Evolutionary conservation across 1,139 yeast species (phyloP).

Genomic region (Diutina pseudorugosa): DNA sequence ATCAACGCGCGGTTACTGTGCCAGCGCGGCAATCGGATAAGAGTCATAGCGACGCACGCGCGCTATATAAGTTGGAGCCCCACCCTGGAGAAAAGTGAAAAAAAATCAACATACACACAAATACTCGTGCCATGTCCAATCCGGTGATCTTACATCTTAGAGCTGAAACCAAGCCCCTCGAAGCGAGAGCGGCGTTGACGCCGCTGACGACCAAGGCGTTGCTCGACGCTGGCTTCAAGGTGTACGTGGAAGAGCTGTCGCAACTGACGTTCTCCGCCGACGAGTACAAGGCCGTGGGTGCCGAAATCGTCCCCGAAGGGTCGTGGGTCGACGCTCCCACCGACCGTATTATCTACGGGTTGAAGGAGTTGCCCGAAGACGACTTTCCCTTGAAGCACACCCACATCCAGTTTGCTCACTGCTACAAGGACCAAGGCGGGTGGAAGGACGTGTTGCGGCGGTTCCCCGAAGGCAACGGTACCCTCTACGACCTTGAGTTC

Average conservation of each 20-base stretch:
- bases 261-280: slow-evolving; percentile 67
- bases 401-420: slow-evolving; percentile 97
- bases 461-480: slow-evolving; percentile 86
- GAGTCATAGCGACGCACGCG: neutral
- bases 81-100: neutral
- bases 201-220: slow-evolving; percentile 81
- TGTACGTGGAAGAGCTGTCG: slow-evolving; percentile 76
- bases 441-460: slow-evolving; percentile 86
- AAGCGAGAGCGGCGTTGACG: slow-evolving; percentile 94
- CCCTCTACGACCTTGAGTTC: slow-evolving; percentile 85
- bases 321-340: slow-evolving; percentile 88
- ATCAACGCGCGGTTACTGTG: neutral
- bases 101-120: neutral
- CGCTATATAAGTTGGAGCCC: neutral
- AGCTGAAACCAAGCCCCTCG: slow-evolving; percentile 95
- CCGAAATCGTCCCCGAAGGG: slow-evolving; percentile 80
- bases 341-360: slow-evolving; percentile 81
- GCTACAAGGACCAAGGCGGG: slow-evolving; percentile 95
- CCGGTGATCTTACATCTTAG: slow-evolving; percentile 64
- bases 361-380: slow-evolving; percentile 94
- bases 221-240: slow-evolving; percentile 77
- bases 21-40: slow-evolving; percentile 1
- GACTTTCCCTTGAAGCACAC: slow-evolving; percentile 87
- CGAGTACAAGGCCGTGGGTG: slow-evolving; percentile 76
- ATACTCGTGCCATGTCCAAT: neutral